Percentiles rank a stretch among this genome's conserved stretches.
Conservation (phyloP, 176 grass and related monocot genomes). For the Rhipidocladum racemiflorum region DNA sequence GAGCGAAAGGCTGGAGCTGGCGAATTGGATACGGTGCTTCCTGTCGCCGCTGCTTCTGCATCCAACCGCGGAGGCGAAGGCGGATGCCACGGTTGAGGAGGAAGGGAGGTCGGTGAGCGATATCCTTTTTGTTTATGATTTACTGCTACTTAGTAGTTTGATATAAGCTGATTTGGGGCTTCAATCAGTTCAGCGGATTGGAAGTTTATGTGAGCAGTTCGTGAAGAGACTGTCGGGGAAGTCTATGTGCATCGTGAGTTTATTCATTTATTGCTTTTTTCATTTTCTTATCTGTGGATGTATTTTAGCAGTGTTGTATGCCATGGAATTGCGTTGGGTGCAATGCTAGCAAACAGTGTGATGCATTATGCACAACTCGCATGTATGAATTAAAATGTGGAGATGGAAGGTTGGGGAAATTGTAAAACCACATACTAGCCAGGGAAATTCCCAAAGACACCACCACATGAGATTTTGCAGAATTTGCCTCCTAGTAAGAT, state of each 20-base stretch:
- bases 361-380: too few relatives aligned
- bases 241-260: constrained; percentile 82
- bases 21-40: constrained; percentile 30
- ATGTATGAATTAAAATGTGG: too few relatives aligned
- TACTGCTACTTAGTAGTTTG: not conserved
- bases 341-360: too few relatives aligned
- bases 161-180: not conserved
- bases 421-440: not conserved
- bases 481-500: not conserved
- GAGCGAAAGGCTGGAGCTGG: constrained; percentile 16
- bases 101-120: constrained; percentile 45
- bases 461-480: not conserved
- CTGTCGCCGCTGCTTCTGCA: constrained; percentile 1
- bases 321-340: not conserved
- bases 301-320: not conserved
- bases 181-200: constrained; percentile 56
- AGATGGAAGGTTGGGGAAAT: not conserved
- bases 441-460: not conserved
- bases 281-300: not conserved
- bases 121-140: not conserved
- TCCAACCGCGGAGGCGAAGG: not conserved
- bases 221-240: constrained; percentile 73
- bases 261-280: not conserved
- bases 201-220: constrained; percentile 78
- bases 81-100: constrained; percentile 28